phyloP scores from a whole-genome alignment of 306 rosid species.

The Coriaria nepalensis region DNA sequence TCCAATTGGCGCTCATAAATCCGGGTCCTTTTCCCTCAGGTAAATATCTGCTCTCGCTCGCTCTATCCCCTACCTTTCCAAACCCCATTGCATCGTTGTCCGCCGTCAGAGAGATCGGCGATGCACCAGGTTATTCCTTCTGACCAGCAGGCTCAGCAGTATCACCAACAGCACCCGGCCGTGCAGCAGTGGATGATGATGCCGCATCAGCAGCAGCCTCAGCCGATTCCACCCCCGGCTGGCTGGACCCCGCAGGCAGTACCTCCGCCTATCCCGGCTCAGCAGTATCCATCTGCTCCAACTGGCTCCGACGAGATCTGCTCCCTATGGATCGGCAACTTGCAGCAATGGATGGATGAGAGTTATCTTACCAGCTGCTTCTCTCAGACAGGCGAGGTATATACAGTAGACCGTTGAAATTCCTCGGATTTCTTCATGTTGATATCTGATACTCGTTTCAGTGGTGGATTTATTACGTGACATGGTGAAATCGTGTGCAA shows the following conservation, averaged over 20 bases:
- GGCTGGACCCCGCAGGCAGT: constrained; percentile 23
- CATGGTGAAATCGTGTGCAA: no score
- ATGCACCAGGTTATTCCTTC: constrained; percentile 12
- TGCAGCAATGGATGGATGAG: constrained; percentile 48
- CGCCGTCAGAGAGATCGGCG: constrained; percentile 20
- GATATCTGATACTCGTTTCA: neutral
- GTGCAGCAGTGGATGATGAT: constrained; percentile 25
- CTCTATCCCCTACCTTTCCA: neutral
- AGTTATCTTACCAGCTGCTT: constrained; percentile 26
- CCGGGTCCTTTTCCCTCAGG: no score
- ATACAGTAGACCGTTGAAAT: no score
- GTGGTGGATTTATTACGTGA: no score
- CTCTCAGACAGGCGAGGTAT: constrained; percentile 36
- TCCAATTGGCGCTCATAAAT: no score
- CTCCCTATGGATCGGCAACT: constrained; percentile 49
- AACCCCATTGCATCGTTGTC: constrained; percentile 24
- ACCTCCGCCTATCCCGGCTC: constrained; percentile 17
- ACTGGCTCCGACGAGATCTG: constrained; percentile 27
- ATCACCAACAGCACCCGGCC: constrained; percentile 18
- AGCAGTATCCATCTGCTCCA: constrained; percentile 16
- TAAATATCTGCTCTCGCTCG: no score
- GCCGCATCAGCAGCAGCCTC: constrained; percentile 21
- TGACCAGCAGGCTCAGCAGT: constrained; percentile 19
- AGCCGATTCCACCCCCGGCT: constrained; percentile 9
- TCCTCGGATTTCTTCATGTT: no score